These are phyloP conservation scores for Pilasporangium apinafurcum DNA, from an alignment of 352 stramenopile species.

Conservation along the genomic window DNA sequence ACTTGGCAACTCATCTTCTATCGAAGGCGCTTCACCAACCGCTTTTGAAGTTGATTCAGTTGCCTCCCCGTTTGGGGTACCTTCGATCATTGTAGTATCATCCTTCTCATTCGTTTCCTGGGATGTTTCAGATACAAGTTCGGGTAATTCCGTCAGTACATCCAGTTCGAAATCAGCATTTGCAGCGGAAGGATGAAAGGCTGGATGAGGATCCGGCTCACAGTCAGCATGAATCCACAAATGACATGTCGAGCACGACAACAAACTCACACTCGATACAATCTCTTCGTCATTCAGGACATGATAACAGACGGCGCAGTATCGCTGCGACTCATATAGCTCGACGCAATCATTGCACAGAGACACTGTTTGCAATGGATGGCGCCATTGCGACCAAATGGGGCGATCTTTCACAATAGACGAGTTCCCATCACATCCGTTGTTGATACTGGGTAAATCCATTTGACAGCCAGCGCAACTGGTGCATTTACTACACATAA, in stretches of 20 bases:
- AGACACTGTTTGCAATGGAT: constrained; percentile 52
- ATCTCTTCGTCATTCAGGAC: constrained; percentile 39
- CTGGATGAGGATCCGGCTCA: constrained; percentile 61
- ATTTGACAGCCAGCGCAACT: constrained; percentile 53
- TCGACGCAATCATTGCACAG: constrained; percentile 58
- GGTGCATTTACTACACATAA: constrained; percentile 59
- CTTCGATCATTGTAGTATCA: no score
- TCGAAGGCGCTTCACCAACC: neutral
- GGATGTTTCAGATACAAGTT: neutral
- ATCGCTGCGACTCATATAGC: constrained; percentile 61
- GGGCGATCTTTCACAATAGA: neutral
- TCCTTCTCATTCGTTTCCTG: constrained; percentile 7
- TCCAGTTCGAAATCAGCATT: constrained; percentile 47
- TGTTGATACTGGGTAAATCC: neutral
- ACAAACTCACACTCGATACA: constrained; percentile 35
- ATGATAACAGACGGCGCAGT: constrained; percentile 63
- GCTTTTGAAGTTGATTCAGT: no score
- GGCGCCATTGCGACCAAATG: constrained; percentile 66
- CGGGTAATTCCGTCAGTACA: constrained; percentile 23
- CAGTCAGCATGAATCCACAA: constrained; percentile 79
- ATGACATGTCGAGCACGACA: constrained; percentile 72
- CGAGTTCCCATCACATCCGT: neutral
- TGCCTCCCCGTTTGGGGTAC: no score
- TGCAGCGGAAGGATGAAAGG: constrained; percentile 29
- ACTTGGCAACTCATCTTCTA: constrained; percentile 2